A percentile compares a stretch with the other conserved stretches of the same genome.
phyloP scores from a whole-genome alignment of 257 asterid species.

The Vinca minor region DNA sequence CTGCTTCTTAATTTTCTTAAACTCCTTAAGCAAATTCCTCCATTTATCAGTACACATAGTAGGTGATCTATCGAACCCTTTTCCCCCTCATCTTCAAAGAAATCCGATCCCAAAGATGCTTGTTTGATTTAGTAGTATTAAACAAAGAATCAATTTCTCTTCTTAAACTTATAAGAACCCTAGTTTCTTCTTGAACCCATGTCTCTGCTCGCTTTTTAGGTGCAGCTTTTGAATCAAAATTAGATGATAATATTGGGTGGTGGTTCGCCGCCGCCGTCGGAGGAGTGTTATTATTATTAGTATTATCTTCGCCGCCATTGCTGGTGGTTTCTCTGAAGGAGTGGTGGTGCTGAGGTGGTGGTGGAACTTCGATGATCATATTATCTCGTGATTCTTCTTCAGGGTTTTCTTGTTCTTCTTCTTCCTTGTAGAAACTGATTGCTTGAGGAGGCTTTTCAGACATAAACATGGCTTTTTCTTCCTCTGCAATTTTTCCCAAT shows the following conservation, averaged over 20 bases:
- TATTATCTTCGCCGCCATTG: constrained; percentile 31
- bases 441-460: constrained; percentile 20
- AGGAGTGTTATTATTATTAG: no score
- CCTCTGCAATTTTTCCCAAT: neutral
- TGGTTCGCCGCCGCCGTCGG: constrained; percentile 21
- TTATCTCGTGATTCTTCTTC: constrained; percentile 10
- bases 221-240: constrained; percentile 29
- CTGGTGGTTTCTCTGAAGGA: constrained; percentile 30
- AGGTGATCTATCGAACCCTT: constrained; percentile 77
- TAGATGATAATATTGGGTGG: no score
- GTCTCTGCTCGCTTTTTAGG: constrained; percentile 81
- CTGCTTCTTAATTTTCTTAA: constrained; percentile 71
- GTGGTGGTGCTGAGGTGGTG: constrained; percentile 16
- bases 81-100: constrained; percentile 76
- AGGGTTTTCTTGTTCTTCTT: constrained; percentile 16
- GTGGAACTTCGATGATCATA: constrained; percentile 11
- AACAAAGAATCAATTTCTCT: constrained; percentile 55
- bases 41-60: constrained; percentile 87
- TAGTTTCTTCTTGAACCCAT: constrained; percentile 72
- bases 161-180: constrained; percentile 49
- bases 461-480: constrained; percentile 15
- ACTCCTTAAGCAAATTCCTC: constrained; percentile 79
- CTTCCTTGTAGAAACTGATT: constrained; percentile 19
- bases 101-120: constrained; percentile 71
- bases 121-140: constrained; percentile 73